Conservation (phyloP, 2,329 filamentous ascomycete genomes). For the Aspergillus quadrilineatus region DNA sequence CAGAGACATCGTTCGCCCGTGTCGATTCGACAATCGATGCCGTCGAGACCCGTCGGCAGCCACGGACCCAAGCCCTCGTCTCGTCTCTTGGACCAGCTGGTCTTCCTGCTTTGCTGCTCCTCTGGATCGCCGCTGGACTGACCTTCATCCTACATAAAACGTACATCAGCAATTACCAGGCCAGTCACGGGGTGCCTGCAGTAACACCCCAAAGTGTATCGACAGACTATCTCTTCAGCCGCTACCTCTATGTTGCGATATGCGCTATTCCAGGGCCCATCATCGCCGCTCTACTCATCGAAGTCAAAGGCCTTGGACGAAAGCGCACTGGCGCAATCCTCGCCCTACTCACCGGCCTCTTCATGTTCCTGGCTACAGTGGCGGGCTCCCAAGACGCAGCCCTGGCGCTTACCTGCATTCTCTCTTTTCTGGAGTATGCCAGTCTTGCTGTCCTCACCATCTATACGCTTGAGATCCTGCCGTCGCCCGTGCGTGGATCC, state of each 20-base stretch:
- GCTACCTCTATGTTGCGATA: conserved; percentile 17
- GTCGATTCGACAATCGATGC: conserved; percentile 20
- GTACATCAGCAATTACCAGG: conserved; percentile 18
- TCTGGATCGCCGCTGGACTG: conserved; percentile 19
- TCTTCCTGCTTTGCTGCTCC: conserved; percentile 9
- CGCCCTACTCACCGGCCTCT: conserved; percentile 18
- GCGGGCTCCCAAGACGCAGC: conserved; percentile 11
- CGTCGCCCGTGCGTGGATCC: conserved; percentile 15
- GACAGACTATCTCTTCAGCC: conserved; percentile 18
- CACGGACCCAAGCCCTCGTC: neutral
- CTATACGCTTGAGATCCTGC: conserved; percentile 22
- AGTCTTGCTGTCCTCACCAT: conserved; percentile 16
- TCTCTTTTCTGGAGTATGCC: conserved; percentile 18
- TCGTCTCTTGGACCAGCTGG: neutral
- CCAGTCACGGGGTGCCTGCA: conserved; percentile 7
- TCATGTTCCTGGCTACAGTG: conserved; percentile 19
- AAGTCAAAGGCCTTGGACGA: conserved; percentile 16
- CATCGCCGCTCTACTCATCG: conserved; percentile 14
- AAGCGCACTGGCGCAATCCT: conserved; percentile 18
- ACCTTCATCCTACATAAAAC: conserved; percentile 21
- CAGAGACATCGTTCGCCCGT: conserved; percentile 18
- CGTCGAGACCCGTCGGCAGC: neutral
- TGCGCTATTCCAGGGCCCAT: conserved; percentile 22
- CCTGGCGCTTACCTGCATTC: conserved; percentile 18
- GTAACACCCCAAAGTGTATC: conserved; percentile 15